Conservation (phyloP, 139 green algal species). For the Tetraselmis striata region DNA sequence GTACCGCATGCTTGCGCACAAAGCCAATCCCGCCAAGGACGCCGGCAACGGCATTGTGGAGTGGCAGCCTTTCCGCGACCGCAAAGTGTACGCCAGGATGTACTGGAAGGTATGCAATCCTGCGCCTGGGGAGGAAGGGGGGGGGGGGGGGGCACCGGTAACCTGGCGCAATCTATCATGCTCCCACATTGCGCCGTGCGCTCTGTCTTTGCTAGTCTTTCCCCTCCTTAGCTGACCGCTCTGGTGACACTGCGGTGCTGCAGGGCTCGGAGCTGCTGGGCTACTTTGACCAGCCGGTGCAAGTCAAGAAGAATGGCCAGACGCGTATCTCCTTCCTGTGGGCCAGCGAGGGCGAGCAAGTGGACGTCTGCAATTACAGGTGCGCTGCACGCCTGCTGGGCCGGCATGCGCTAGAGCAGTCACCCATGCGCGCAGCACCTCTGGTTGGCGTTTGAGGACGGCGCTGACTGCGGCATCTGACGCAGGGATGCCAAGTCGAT, state of each 20-base stretch:
- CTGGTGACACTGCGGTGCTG: no score
- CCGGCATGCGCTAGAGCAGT: no score
- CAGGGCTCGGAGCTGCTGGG: neutral
- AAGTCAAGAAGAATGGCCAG: neutral
- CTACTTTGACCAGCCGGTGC: neutral
- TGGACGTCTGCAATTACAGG: neutral
- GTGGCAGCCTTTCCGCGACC: neutral
- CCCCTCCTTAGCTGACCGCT: no score
- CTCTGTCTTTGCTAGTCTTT: no score
- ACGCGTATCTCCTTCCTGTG: neutral
- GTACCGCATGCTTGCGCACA: neutral
- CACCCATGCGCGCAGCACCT: no score
- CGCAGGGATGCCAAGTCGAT: neutral
- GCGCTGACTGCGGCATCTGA: no score
- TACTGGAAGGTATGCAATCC: neutral
- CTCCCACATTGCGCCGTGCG: no score
- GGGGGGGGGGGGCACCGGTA: no score
- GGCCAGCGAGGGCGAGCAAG: neutral
- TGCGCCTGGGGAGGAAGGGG: no score
- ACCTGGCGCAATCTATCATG: no score
- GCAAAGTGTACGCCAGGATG: neutral
- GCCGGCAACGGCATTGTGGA: neutral
- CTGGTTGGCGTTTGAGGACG: no score
- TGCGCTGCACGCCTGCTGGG: no score
- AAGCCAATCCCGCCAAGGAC: neutral